Evolutionary conservation across 2,329 filamentous ascomycete species (phyloP).

Genomic region (Tothia fuscella): DNA sequence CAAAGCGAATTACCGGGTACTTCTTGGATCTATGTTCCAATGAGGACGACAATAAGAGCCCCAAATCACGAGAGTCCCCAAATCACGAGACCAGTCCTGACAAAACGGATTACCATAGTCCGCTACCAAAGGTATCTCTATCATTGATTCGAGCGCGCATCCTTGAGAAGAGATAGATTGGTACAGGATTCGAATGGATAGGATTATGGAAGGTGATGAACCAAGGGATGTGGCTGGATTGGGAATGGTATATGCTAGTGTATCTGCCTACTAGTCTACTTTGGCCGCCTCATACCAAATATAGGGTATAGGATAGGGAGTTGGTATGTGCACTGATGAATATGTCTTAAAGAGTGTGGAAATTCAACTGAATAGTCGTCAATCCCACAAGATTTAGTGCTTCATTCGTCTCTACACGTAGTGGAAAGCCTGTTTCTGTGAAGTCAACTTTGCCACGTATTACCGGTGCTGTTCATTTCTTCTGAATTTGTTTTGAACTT

Average conservation of each 20-base stretch:
- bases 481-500: no score
- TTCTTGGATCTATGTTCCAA: neutral
- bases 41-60: neutral
- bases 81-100: no score
- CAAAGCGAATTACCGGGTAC: neutral
- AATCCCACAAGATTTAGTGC: no score
- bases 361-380: no score
- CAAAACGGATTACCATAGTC: neutral
- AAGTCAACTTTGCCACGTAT: no score
- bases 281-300: conserved; percentile 30
- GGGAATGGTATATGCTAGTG: conserved; percentile 31
- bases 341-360: no score
- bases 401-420: no score
- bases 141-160: neutral
- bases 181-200: conserved; percentile 7
- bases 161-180: conserved; percentile 2
- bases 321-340: conserved; percentile 35
- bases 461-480: no score
- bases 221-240: neutral
- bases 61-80: no score
- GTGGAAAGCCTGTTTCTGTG: no score
- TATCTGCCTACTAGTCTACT: conserved; percentile 32
- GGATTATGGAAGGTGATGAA: conserved; percentile 2
- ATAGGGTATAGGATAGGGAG: conserved; percentile 25
- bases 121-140: neutral